These are phyloP conservation scores for Ogataea philodendri DNA, from an alignment of 805 yeast species.

Conservation along the genomic window DNA sequence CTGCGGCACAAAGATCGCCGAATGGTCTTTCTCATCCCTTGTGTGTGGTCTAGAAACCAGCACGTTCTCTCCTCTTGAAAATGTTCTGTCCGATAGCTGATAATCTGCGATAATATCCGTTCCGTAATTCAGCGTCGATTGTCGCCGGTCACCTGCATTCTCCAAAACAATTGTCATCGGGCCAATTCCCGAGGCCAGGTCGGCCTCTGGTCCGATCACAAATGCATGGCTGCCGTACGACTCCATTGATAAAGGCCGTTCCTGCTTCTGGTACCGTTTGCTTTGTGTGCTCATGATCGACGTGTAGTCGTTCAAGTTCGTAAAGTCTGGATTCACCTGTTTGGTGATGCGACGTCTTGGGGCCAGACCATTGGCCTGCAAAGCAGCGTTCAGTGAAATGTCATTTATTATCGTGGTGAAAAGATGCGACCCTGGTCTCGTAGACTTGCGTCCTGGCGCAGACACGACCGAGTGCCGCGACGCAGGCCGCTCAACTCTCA, in stretches of 20 bases:
- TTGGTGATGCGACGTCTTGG: slow-evolving; percentile 10
- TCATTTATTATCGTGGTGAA: slow-evolving; percentile 37
- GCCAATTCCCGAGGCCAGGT: slow-evolving; percentile 9
- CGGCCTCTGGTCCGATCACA: slow-evolving; percentile 21
- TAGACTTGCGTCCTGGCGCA: slow-evolving; percentile 1
- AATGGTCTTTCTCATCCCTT: slow-evolving; percentile 12
- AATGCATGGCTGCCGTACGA: slow-evolving; percentile 20
- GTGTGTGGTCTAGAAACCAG: slow-evolving; percentile 6
- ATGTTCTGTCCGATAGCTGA: slow-evolving; percentile 16
- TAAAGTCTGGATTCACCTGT: slow-evolving; percentile 19
- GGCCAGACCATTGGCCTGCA: slow-evolving; percentile 34
- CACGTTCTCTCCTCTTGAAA: slow-evolving; percentile 6
- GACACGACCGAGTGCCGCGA: not conserved
- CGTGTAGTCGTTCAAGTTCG: slow-evolving; percentile 20
- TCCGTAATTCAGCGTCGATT: slow-evolving; percentile 18
- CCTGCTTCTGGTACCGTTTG: slow-evolving; percentile 7
- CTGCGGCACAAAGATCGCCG: slow-evolving; percentile 7
- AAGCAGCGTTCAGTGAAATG: slow-evolving; percentile 39
- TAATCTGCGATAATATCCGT: slow-evolving; percentile 22
- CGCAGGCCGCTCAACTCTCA: too few relatives aligned
- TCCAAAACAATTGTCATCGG: slow-evolving; percentile 22
- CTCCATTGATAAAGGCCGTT: slow-evolving; percentile 11
- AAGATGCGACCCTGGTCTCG: slow-evolving; percentile 11
- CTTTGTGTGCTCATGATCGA: slow-evolving; percentile 17
- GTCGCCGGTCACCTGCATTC: slow-evolving; percentile 13